Conservation (phyloP, 768 basidiomycete genomes). For the Crepidotus variabilis region DNA sequence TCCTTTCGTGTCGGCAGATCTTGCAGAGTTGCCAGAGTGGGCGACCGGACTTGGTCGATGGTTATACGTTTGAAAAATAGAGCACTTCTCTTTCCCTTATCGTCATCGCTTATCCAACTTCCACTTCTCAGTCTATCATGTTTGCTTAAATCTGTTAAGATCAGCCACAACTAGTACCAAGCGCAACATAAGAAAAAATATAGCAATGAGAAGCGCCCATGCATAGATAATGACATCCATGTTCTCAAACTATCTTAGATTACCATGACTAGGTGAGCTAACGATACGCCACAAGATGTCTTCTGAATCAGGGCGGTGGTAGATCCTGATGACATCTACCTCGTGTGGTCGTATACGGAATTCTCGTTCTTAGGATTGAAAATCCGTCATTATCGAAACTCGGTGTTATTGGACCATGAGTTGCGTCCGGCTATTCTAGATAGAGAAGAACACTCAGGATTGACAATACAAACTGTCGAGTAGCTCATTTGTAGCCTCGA, state of each 20-base stretch:
- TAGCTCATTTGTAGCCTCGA: no score
- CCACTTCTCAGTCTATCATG: not conserved
- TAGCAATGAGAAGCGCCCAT: not conserved
- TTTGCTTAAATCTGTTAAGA: not conserved
- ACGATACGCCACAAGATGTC: not conserved
- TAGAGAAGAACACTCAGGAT: not conserved
- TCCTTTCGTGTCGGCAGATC: conserved; percentile 39
- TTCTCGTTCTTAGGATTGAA: not conserved
- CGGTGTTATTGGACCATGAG: not conserved
- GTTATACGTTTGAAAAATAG: conserved; percentile 49
- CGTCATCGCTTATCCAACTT: conserved; percentile 13
- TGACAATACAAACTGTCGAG: no score
- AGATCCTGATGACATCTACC: not conserved
- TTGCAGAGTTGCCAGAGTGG: conserved; percentile 49
- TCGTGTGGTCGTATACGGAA: not conserved
- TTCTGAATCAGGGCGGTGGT: not conserved
- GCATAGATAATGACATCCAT: not conserved
- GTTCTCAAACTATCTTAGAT: not conserved
- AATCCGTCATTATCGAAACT: not conserved
- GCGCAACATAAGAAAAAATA: no score
- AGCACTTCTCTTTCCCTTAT: conserved; percentile 15
- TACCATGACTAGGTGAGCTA: not conserved
- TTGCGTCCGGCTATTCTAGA: not conserved
- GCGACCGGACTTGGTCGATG: conserved; percentile 51
- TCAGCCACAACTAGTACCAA: no score